A percentile compares a stretch with the other conserved stretches of the same genome.
These are phyloP conservation scores for Ophiostoma tasmaniense DNA, from an alignment of 2,329 filamentous ascomycete species.

Conservation along the genomic window DNA sequence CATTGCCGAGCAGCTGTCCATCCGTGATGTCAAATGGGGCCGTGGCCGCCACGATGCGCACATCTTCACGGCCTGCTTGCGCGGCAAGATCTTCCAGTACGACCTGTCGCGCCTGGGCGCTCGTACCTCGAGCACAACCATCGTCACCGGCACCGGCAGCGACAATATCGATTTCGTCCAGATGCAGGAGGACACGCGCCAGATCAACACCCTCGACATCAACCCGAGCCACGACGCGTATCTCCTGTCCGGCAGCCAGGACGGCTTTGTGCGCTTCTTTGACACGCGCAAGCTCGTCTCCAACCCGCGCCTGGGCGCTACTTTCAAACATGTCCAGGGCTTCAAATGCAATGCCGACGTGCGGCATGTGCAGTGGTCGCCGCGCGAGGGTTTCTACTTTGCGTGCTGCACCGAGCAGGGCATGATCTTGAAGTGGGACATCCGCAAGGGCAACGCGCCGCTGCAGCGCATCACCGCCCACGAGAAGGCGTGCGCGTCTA, in stretches of 20 bases:
- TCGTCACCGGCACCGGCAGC: constrained; percentile 24
- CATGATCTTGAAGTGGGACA: constrained; percentile 56
- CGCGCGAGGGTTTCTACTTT: constrained; percentile 51
- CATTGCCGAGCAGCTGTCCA: constrained; percentile 50
- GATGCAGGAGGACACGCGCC: constrained; percentile 52
- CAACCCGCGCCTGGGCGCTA: constrained; percentile 41
- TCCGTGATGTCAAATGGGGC: constrained; percentile 54
- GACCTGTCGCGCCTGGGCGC: constrained; percentile 44
- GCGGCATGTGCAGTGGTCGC: constrained; percentile 57
- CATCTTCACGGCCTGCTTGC: constrained; percentile 55
- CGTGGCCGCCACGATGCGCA: constrained; percentile 39
- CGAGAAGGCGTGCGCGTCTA: constrained; percentile 49
- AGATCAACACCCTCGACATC: constrained; percentile 55
- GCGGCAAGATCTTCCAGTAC: constrained; percentile 57
- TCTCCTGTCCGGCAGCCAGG: constrained; percentile 55
- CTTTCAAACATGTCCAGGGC: constrained; percentile 40
- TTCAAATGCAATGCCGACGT: constrained; percentile 53
- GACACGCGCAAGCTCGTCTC: constrained; percentile 41
- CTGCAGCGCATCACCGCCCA: constrained; percentile 53
- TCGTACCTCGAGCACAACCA: background rate
- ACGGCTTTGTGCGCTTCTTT: constrained; percentile 54
- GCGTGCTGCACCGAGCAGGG: constrained; percentile 57
- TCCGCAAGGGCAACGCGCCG: constrained; percentile 45
- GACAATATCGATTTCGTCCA: constrained; percentile 45
- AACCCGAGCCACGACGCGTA: constrained; percentile 51